Evolutionary conservation across 2,329 filamentous ascomycete species (phyloP).

Genomic region (Phialophora verrucosa): DNA sequence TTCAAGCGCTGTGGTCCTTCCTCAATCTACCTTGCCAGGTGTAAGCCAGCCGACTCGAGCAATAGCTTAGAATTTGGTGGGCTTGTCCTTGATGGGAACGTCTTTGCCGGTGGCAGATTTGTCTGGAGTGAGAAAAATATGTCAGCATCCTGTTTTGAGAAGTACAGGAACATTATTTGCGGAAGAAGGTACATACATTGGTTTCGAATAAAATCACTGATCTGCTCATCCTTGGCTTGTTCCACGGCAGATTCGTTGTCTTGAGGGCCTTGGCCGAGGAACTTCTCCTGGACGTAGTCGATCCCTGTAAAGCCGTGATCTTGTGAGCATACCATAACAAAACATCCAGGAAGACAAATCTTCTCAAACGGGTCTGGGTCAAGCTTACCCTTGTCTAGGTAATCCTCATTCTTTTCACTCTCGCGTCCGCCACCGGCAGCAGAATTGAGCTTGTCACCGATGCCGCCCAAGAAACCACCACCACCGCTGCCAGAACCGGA

Average conservation of each 20-base stretch:
- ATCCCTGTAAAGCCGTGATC: conserved; percentile 59
- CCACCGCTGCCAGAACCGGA: conserved; percentile 29
- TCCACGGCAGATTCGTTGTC: conserved; percentile 74
- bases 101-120: conserved; percentile 72
- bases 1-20: background rate
- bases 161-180: background rate
- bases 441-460: conserved; percentile 73
- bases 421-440: conserved; percentile 73
- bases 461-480: conserved; percentile 58
- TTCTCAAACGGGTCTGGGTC: background rate
- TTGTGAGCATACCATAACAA: conserved; percentile 7
- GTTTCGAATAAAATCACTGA: conserved; percentile 72
- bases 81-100: conserved; percentile 73
- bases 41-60: background rate
- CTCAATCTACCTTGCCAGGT: background rate
- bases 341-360: background rate
- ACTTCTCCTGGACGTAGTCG: conserved; percentile 77
- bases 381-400: conserved; percentile 75
- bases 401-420: conserved; percentile 82
- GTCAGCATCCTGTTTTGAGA: conserved; percentile 11
- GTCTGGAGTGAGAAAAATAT: conserved; percentile 53
- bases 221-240: conserved; percentile 82
- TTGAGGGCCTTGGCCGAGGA: conserved; percentile 73
- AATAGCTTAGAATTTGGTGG: conserved; percentile 47
- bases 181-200: conserved; percentile 44